Base-by-base conservation (phyloP, 176 grass and related monocot species). In the Echinochloa phyllopogon region DNA sequence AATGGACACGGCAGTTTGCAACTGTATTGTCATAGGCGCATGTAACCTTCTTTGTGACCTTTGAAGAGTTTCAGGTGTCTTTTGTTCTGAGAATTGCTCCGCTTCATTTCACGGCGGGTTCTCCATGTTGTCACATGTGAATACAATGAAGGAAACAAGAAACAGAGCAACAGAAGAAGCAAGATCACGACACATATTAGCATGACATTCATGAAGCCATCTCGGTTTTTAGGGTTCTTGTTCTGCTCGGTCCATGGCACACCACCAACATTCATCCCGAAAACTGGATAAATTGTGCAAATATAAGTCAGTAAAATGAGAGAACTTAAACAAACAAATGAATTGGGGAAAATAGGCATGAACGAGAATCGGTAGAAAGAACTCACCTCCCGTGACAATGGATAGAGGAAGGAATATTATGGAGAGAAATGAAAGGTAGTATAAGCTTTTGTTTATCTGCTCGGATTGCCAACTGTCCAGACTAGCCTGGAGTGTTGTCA, bases 401-500 rank as follows among this genome's bases (percentile, higher is more conserved):
- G 95, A 95, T 24, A 98, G 84, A 81, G 95, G 95, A 68, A 98
- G 95, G 75, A 98, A 95, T 77, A 98, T 70, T 57, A 98, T 95
- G 61, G 95, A 98, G 44, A 98, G 87, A 57, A 98, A 93, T 13
- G 95, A 98, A 78, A 95, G 93, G 63, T 95, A 98, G 58, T 98
- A 98, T 24, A 98, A 57, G 83, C 92, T 98, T 61, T 90, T 92
- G 75, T 95, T 98, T 79, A 98, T 98, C 75, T 98, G 93, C 79
- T 98, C 95, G 0, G 95, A 88, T 85, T 98, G 93, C 95, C 95
- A 98, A 49, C 95, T 98, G 68, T 98, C 93, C 13, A 98, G 95
- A 61, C 95, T 94, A 77, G 95, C 93, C 80, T 98, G 93, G 64
- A 98, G 88, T 7, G 92, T 92, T 49, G 91, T 89, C 47, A 98